Base-by-base conservation (phyloP, 2,329 filamentous ascomycete genomes). In the Colletotrichum chrysophilum region DNA sequence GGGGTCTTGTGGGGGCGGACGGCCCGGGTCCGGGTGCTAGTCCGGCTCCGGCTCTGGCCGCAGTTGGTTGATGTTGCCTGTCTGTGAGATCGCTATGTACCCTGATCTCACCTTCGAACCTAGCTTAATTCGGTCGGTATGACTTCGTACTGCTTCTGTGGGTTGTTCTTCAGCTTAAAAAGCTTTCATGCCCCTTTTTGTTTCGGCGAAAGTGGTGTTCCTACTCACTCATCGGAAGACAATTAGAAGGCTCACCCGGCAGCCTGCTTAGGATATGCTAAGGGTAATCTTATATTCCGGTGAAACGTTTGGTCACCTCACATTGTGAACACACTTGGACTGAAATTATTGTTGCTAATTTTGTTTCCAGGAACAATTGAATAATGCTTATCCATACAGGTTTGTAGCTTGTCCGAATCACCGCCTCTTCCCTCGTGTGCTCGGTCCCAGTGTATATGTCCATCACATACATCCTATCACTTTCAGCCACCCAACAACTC, bases 61-160 rank as follows among this genome's bases (percentile, higher is more conserved):
- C 16, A 48, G 38, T 12, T 48, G 38, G 18, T 48, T 48, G 8
- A 52, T 52, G 43, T 13, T 52, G 43, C 43, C n/a, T 52, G 12
- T 52, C n/a, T 4, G 10, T 24, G 43, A 52, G 43, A 21, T 52
- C n/a, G 43, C 43, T 21, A 7, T 48, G n/a, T 48, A 4, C 43
- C 5, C 43, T 21, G 10, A 21, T 48, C 10, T 21, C 10, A 7
- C 1, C 4, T 13, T 52, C 1, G 12, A 1, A 24, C 0, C 0
- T 24, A 52, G n/a, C n/a, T 13, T 52, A 4, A 12, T 13, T 12
- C 4, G 6, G 6, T 7, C 6, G 5, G 3, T 21, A 21, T 21
- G 16, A 13, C 2, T 21, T 24, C 3, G 3, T 7, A 52, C 10
- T n/a, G 6, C 10, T 52, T 52, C 43, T 3, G 10, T 52, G 2